Evolutionary conservation across 441 rosid genomes (phyloP), one percentile per base, ranked within the genome.

Genomic region (Viola pubescens): DNA sequence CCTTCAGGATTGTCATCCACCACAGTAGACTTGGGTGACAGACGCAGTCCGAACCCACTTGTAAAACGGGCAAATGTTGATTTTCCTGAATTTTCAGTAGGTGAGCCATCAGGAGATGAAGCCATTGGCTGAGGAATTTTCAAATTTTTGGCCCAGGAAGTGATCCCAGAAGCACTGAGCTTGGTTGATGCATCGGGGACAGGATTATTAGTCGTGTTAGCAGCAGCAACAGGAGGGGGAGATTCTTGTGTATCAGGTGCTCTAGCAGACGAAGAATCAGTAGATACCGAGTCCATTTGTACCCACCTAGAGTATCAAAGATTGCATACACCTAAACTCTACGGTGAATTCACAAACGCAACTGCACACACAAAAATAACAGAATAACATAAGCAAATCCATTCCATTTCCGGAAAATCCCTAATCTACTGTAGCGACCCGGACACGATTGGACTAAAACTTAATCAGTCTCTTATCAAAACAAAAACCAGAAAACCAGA

Each of bases 121-220:
- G 88, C 42, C 67, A 77, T 71, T 26, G 96, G 77, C 81, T 87
- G 97, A 4, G 96, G 89, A 75, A 89, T 83, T 74, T 82, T 89
- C 77, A 92, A 75, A 73, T 43, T 89, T 75, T 75, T 94, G 26
- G 96, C 96, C 97, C 96, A 90, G n/a, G 90, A 75, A 54, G 97
- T 73, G 61, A 85, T 69, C 63, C 89, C 91, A 63, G 87, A 56
- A 52, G 88, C 76, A 70, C 96, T 75, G 42, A 83, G 75, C 75
- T 79, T 86, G 9, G 96, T 74, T 12, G 84, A 72, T 3, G 77
- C 76, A 58, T 81, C 90, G 52, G 60, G 70, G 10, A 81, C 67
- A 60, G 88, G 70, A 71, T 69, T 78, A 61, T 74, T 69, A n/a
- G 50, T 54, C 60, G 63, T 70, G 52, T 83, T 60, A 58, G 68